Percentiles rank a stretch among this genome's conserved stretches.
These are phyloP conservation scores for Lipomyces mesembrius DNA, from an alignment of 805 yeast species.

Conservation along the genomic window DNA sequence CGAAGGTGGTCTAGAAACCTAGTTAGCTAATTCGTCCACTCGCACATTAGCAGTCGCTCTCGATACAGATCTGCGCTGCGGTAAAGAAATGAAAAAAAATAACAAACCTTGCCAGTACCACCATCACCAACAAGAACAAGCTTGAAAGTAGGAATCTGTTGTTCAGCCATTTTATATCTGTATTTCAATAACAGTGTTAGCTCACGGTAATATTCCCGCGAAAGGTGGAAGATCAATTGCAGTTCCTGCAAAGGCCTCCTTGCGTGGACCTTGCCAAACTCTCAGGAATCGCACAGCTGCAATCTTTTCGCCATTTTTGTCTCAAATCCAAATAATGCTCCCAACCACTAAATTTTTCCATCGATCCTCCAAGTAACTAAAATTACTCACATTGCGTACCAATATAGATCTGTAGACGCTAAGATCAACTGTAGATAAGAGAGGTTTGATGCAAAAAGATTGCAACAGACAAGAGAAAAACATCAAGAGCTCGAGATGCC, in stretches of 20 bases:
- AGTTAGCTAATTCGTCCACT: background rate
- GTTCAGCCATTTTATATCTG: constrained; percentile 32
- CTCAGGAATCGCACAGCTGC: background rate
- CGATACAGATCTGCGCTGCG: background rate
- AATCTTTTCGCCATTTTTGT: background rate
- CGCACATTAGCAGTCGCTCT: background rate
- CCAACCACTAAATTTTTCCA: background rate
- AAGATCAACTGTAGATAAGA: constrained; percentile 8
- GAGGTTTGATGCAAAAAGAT: constrained; percentile 15
- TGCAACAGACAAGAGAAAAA: constrained; percentile 25
- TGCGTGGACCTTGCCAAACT: background rate
- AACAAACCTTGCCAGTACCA: constrained; percentile 97
- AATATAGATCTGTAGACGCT: background rate
- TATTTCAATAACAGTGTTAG: background rate
- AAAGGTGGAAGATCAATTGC: background rate
- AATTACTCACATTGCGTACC: background rate
- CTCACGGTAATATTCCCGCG: background rate
- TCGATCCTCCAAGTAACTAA: background rate
- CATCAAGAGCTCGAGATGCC: background rate
- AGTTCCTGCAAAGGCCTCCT: background rate
- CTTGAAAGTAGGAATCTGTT: constrained; percentile 88
- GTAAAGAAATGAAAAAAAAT: background rate
- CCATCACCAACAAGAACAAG: constrained; percentile 99
- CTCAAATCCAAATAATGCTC: background rate
- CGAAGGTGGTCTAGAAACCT: constrained; percentile 79